These are phyloP conservation scores for Aspergillus niger DNA, from an alignment of 2,329 filamentous ascomycete species.

Conservation along the genomic window DNA sequence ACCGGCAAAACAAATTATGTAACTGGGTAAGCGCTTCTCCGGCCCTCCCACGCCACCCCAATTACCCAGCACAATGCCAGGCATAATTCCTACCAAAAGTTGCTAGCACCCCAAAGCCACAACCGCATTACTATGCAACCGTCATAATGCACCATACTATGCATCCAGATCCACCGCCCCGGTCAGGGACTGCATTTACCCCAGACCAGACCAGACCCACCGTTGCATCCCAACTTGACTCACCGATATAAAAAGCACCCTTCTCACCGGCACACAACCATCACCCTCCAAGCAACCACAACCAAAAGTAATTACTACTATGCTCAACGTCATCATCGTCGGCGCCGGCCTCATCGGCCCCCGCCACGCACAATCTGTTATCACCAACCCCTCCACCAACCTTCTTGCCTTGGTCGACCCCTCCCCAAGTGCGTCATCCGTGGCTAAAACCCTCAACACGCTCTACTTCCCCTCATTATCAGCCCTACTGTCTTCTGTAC, in stretches of 20 bases:
- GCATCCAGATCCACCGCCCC: neutral
- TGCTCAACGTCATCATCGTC: constrained; percentile 43
- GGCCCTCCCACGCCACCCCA: neutral
- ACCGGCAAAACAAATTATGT: neutral
- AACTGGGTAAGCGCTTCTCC: neutral
- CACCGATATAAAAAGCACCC: too few species aligned
- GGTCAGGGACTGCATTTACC: neutral
- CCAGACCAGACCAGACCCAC: neutral
- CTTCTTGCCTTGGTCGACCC: constrained; percentile 53
- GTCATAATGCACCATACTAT: neutral
- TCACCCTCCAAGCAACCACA: neutral
- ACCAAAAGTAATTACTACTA: too few species aligned
- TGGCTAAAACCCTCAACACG: constrained; percentile 43
- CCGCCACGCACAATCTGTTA: constrained; percentile 51
- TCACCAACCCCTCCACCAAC: constrained; percentile 39
- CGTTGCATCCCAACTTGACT: too few species aligned
- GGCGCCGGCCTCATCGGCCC: constrained; percentile 55
- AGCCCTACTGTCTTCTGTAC: constrained; percentile 43
- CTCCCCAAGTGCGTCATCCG: constrained; percentile 37
- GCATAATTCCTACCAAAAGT: neutral
- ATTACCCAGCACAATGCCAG: neutral
- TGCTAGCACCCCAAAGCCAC: too few species aligned
- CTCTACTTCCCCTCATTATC: constrained; percentile 45
- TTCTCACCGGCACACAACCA: neutral
- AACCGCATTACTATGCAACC: neutral